These are phyloP conservation scores for Penicillium odoratum DNA, from an alignment of 495 filamentous ascomycete species.

Conservation along the genomic window DNA sequence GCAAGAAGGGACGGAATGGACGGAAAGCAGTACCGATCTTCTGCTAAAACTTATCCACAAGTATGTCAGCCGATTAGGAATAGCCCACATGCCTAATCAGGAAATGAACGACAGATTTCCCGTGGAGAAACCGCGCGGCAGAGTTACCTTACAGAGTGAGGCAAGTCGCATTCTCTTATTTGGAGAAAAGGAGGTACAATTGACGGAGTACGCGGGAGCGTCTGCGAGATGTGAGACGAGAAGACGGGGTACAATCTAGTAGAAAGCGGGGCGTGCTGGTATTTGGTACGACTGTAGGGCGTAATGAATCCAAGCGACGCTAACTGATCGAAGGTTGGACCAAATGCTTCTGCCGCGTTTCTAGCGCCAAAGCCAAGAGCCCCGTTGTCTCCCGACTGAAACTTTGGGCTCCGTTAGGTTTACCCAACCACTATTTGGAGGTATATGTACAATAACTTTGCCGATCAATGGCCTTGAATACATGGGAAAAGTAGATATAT, in stretches of 20 bases:
- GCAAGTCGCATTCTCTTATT: too few relatives aligned
- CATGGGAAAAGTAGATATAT: too few relatives aligned
- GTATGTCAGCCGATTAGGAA: neutral
- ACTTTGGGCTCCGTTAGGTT: conserved; percentile 15
- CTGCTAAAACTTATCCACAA: neutral
- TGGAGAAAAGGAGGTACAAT: neutral
- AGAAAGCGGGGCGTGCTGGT: conserved; percentile 17
- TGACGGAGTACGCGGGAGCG: conserved; percentile 7
- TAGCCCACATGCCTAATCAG: conserved; percentile 6
- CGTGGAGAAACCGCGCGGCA: conserved; percentile 13
- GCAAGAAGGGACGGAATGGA: neutral
- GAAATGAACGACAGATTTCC: conserved; percentile 6
- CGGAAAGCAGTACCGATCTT: neutral
- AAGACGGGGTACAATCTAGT: conserved; percentile 9
- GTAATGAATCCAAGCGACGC: conserved; percentile 16
- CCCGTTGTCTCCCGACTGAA: conserved; percentile 24
- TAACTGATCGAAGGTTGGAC: conserved; percentile 22
- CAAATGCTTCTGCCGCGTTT: conserved; percentile 33
- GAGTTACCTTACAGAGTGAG: neutral
- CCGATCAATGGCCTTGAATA: too few relatives aligned
- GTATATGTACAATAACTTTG: too few relatives aligned
- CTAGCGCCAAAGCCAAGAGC: conserved; percentile 36
- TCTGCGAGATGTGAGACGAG: neutral
- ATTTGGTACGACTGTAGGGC: conserved; percentile 2
- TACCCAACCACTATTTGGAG: neutral